phyloP scores from a whole-genome alignment of 768 basidiomycete genomes.

The Mycena leptocephala region DNA sequence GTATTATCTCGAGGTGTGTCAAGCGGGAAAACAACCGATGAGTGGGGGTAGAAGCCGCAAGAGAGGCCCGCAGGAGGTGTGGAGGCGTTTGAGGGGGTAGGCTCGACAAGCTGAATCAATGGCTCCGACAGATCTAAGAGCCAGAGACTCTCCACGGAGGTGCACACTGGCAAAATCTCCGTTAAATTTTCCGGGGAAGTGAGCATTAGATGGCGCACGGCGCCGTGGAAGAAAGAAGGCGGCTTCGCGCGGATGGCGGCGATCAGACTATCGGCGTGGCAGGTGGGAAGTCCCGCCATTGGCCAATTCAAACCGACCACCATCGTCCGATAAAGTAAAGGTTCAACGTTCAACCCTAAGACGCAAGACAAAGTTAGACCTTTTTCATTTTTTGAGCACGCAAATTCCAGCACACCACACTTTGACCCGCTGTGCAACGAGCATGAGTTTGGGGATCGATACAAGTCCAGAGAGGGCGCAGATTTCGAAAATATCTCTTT shows the following conservation, averaged over 20 bases:
- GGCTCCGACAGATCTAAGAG: neutral
- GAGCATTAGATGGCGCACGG: neutral
- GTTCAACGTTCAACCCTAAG: neutral
- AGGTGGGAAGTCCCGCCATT: neutral
- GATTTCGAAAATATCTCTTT: neutral
- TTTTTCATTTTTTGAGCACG: neutral
- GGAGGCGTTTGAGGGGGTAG: neutral
- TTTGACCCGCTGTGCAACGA: neutral
- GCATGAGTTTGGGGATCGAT: neutral
- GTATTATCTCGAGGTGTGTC: neutral
- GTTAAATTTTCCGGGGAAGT: neutral
- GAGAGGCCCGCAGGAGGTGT: neutral
- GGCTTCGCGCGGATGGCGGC: neutral
- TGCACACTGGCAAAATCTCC: neutral
- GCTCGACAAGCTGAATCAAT: neutral
- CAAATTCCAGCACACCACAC: neutral
- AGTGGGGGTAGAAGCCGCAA: neutral
- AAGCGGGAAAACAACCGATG: neutral
- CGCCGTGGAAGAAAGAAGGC: neutral
- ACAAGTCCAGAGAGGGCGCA: neutral
- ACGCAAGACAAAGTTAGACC: too few species aligned
- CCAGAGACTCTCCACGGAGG: neutral
- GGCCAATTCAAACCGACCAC: neutral
- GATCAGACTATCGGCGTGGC: neutral
- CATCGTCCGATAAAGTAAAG: neutral